Evolutionary conservation across 2,329 filamentous ascomycete genomes (phyloP), one percentile per base, ranked within the genome.

Genomic region (Magnaporthiopsis poae): DNA sequence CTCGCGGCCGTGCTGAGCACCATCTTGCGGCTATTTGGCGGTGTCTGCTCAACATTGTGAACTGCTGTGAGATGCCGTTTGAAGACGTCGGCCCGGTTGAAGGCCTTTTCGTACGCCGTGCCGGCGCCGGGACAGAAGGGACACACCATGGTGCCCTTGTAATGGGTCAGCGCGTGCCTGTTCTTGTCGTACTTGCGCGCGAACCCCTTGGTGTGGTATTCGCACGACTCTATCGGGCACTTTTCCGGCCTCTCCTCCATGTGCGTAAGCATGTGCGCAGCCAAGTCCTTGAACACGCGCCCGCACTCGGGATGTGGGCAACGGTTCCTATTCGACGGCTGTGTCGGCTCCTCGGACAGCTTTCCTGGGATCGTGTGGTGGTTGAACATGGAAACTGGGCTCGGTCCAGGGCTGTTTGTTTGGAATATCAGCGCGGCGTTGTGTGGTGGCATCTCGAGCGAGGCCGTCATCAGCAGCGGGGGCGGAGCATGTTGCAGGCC

Each of bases 181-280:
- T 98, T 98, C 82, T 97, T 97, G 80, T 98, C 95, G 75, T 98
- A 99, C 77, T 98, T 98, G 68, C 94, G 85, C 3, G 94, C 94
- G 74, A 98, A 98, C 0, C 94, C 94, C 77, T 97, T 98, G 71
- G 85, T 84, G 77, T 97, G 90, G 75, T 97, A 98, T 73, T 97
- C 92, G 80, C 94, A 98, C 2, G 89, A 93, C 66, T 89, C 84
- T 68, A 98, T 97, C 0, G 94, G 94, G 76, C 95, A 99, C 76
- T 98, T 98, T 74, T 98, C 94, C 0, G 95, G 95, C 36, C 95
- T 85, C 78, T 97, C 92, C 68, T 89, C 90, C 78, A 96, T 91
- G 76, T 99, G 95, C 0, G 95, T 99, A 71, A 98, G 86, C 90
- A 96, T 96, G 76, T 99, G 95, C 5, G 95, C 92, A 72, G 95